Conservation (phyloP, 106 monocot genomes). For the Agapanthus africanus region DNA sequence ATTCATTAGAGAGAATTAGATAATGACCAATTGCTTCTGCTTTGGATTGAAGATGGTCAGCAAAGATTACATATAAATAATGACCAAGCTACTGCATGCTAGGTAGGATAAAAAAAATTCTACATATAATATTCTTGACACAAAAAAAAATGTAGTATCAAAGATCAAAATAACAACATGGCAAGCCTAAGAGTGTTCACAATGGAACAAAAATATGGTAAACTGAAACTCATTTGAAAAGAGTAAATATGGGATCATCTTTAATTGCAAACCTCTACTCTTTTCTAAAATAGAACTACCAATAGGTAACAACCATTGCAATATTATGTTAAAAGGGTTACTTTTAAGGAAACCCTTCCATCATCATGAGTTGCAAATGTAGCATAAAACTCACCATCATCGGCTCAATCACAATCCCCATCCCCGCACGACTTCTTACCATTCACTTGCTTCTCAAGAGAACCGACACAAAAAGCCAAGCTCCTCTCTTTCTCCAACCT, state of each 20-base stretch:
- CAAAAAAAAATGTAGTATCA: no score
- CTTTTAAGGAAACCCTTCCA: not conserved
- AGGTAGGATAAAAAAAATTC: no score
- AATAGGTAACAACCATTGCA: no score
- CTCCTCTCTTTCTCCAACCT: constrained; percentile 34
- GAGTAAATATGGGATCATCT: no score
- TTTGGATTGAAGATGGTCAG: no score
- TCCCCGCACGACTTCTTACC: not conserved
- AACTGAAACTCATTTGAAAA: not conserved
- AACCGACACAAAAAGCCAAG: not conserved
- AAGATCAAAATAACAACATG: not conserved
- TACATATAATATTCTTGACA: no score
- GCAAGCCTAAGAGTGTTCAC: not conserved
- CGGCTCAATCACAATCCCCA: constrained; percentile 12
- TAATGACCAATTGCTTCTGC: no score
- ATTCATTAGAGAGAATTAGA: no score
- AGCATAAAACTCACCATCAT: constrained; percentile 10
- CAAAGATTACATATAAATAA: no score
- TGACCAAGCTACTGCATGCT: no score
- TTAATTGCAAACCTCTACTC: no score
- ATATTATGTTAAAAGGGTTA: not conserved
- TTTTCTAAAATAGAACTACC: no score
- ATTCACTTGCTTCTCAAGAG: constrained; percentile 4
- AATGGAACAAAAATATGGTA: not conserved
- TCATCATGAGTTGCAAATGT: not conserved